Percentiles rank a stretch among this genome's conserved stretches.
phyloP scores from a whole-genome alignment of 2,329 filamentous ascomycete species.

The Nothomitra cinnamomea region DNA sequence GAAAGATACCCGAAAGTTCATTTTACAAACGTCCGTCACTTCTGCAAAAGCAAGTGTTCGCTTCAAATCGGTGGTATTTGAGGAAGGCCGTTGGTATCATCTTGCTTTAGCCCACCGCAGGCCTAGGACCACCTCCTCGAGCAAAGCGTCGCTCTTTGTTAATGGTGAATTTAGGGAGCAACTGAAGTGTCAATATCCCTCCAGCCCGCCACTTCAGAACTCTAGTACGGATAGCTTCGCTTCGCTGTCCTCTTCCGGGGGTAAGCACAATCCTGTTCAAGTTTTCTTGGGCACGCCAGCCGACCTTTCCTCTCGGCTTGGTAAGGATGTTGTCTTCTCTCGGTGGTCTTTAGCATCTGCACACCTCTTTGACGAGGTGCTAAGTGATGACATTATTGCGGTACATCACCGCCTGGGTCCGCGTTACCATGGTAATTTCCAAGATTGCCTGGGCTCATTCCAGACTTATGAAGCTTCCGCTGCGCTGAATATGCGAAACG shows the following conservation, averaged over 20 bases:
- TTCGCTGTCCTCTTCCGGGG: constrained; percentile 41
- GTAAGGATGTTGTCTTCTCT: constrained; percentile 55
- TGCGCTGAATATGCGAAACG: constrained; percentile 76
- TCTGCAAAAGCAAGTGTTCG: constrained; percentile 76
- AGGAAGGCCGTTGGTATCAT: constrained; percentile 76
- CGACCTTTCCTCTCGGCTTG: constrained; percentile 62
- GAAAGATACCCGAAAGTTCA: constrained; percentile 82
- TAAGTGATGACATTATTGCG: constrained; percentile 82
- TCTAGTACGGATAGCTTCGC: constrained; percentile 50
- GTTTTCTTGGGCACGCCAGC: constrained; percentile 87
- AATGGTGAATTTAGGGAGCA: constrained; percentile 91
- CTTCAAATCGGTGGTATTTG: constrained; percentile 71
- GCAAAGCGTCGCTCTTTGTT: constrained; percentile 76
- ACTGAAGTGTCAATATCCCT: constrained; percentile 74
- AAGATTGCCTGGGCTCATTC: constrained; percentile 88
- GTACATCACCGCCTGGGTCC: constrained; percentile 83
- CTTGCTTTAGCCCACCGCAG: constrained; percentile 73
- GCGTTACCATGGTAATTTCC: constrained; percentile 87
- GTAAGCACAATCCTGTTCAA: constrained; percentile 55
- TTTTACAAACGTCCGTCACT: constrained; percentile 85
- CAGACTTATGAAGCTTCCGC: constrained; percentile 93
- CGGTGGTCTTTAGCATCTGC: constrained; percentile 83
- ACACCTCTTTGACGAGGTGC: constrained; percentile 69
- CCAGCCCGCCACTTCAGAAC: constrained; percentile 48
- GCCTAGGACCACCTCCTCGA: constrained; percentile 55